Percentiles rank a stretch among this genome's conserved stretches.
phyloP scores from a whole-genome alignment of 2,329 filamentous ascomycete species.

The Dothistroma pini region DNA sequence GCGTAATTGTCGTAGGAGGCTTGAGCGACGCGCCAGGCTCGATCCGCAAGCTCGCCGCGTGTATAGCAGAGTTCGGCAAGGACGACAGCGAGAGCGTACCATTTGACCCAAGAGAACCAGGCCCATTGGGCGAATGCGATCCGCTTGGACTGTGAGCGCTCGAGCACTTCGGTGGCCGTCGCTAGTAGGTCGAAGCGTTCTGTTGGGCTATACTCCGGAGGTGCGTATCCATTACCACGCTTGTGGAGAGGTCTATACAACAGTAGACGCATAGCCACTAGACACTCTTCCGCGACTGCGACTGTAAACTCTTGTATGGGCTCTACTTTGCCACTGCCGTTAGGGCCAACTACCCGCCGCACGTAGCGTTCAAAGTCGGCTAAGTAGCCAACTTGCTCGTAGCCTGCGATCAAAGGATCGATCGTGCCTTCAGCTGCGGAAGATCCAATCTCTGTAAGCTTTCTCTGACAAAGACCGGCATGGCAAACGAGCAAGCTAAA shows the following conservation, averaged over 20 bases:
- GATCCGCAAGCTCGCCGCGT: background rate
- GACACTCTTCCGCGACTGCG: slow-evolving; percentile 6
- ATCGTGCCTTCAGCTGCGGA: background rate
- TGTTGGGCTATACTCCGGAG: background rate
- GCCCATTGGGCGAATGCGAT: slow-evolving; percentile 9
- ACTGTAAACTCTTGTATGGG: slow-evolving; percentile 4
- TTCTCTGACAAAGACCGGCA: slow-evolving; percentile 10
- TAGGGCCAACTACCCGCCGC: background rate
- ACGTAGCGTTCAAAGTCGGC: slow-evolving; percentile 9
- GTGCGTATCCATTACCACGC: background rate
- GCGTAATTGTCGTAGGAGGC: slow-evolving; percentile 14
- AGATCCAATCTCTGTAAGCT: slow-evolving; percentile 6
- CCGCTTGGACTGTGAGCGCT: slow-evolving; percentile 11
- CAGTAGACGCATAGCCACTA: slow-evolving; percentile 10
- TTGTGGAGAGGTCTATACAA: slow-evolving; percentile 10
- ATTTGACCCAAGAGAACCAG: slow-evolving; percentile 16
- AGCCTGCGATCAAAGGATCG: background rate
- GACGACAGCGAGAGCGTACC: slow-evolving; percentile 17
- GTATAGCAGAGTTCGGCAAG: slow-evolving; percentile 11
- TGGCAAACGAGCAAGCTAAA: slow-evolving; percentile 1
- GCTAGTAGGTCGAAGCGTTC: slow-evolving; percentile 5
- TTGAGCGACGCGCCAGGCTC: slow-evolving; percentile 10
- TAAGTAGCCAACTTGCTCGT: slow-evolving; percentile 5
- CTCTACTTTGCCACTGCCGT: background rate
- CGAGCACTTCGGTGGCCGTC: slow-evolving; percentile 12